Conservation (phyloP, 257 asterid species). For the Cruciata laevipes region DNA sequence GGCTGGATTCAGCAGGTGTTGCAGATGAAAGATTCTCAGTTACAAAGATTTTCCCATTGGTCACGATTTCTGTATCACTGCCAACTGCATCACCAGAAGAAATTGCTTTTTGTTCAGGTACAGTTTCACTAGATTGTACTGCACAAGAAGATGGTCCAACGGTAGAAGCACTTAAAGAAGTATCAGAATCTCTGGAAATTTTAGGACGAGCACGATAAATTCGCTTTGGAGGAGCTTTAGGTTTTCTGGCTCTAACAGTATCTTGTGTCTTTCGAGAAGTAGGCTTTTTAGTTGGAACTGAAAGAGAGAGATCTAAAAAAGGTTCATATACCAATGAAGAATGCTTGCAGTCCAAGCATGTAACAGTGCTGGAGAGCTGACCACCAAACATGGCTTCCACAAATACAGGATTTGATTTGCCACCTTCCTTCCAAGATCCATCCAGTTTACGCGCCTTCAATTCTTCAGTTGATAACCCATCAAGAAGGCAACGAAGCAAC, state of each 20-base stretch:
- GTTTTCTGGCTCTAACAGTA: conserved; percentile 52
- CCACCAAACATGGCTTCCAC: conserved; percentile 87
- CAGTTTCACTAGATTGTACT: conserved; percentile 26
- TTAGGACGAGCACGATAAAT: conserved; percentile 39
- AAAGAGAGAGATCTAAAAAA: conserved; percentile 77
- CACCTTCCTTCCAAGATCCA: conserved; percentile 29
- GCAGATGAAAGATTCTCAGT: conserved; percentile 31
- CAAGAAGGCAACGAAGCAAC: conserved; percentile 80
- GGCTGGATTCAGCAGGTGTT: conserved; percentile 21
- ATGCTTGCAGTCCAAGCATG: conserved; percentile 80
- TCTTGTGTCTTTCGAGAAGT: conserved; percentile 39
- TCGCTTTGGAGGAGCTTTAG: conserved; percentile 64
- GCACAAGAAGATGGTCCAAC: conserved; percentile 28
- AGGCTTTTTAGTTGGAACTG: conserved; percentile 81
- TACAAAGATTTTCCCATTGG: conserved; percentile 44
- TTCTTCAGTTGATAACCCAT: conserved; percentile 71
- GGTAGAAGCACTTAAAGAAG: conserved; percentile 29
- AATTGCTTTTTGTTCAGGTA: conserved; percentile 25
- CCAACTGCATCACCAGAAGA: conserved; percentile 31
- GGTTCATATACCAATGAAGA: conserved; percentile 72
- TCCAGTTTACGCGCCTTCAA: conserved; percentile 36
- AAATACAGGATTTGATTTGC: conserved; percentile 38
- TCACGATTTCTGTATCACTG: conserved; percentile 27
- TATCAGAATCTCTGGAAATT: conserved; percentile 33
- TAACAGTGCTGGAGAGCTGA: conserved; percentile 62